phyloP scores from a whole-genome alignment of 2,329 filamentous ascomycete species.

The Didymella lethalis region DNA sequence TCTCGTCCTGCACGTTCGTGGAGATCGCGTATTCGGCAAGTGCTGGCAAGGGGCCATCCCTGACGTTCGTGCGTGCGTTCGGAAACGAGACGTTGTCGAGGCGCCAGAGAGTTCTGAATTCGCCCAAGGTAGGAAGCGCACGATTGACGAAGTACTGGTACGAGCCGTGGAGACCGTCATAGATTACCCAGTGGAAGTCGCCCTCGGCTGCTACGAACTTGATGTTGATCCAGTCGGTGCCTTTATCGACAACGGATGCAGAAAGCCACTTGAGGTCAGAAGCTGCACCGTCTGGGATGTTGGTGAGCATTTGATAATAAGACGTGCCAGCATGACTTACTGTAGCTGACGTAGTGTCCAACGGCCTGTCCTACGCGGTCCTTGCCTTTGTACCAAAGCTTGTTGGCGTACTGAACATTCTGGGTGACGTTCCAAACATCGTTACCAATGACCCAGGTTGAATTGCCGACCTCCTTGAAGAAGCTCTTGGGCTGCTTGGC shows the following conservation, averaged over 20 bases:
- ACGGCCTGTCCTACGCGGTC: conserved; percentile 54
- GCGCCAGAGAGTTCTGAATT: conserved; percentile 61
- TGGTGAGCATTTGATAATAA: not conserved
- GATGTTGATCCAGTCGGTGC: conserved; percentile 58
- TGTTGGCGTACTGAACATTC: conserved; percentile 49
- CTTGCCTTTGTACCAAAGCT: conserved; percentile 54
- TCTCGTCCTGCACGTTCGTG: conserved; percentile 64
- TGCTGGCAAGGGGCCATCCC: conserved; percentile 56
- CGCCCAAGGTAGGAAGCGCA: conserved; percentile 57
- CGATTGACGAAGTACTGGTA: conserved; percentile 65
- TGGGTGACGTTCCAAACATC: conserved; percentile 55
- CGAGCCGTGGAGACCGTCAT: conserved; percentile 59
- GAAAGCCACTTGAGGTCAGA: conserved; percentile 59
- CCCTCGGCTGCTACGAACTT: conserved; percentile 58
- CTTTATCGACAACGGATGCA: conserved; percentile 54
- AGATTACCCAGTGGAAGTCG: conserved; percentile 63
- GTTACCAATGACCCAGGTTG: conserved; percentile 52
- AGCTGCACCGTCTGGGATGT: conserved; percentile 55
- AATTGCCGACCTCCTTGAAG: conserved; percentile 43
- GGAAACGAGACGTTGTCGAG: conserved; percentile 60
- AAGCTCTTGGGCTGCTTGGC: conserved; percentile 43
- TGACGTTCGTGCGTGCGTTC: conserved; percentile 56
- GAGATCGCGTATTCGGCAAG: conserved; percentile 54
- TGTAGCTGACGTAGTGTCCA: conserved; percentile 58
- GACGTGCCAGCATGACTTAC: conserved; percentile 33